phyloP scores from a whole-genome alignment of 1,139 yeast species.

The Nematodospora anomalae region DNA sequence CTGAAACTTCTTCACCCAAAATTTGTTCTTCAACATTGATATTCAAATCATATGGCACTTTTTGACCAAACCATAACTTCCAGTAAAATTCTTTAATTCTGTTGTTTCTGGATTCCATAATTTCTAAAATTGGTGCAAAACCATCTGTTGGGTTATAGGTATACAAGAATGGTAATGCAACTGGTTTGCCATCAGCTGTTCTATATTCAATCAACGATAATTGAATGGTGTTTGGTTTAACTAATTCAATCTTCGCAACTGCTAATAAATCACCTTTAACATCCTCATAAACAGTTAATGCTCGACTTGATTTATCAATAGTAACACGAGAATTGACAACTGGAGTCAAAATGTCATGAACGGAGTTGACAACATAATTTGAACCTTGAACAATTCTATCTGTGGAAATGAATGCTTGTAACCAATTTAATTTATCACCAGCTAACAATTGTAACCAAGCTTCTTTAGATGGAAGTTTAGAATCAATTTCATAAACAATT shows the following conservation, averaged over 20 bases:
- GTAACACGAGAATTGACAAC: slow-evolving; percentile 63
- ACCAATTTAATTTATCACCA: slow-evolving; percentile 80
- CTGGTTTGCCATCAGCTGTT: slow-evolving; percentile 74
- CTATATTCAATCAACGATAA: slow-evolving; percentile 84
- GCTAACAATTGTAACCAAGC: slow-evolving; percentile 83
- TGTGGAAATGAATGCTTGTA: slow-evolving; percentile 83
- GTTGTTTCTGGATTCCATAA: slow-evolving; percentile 85
- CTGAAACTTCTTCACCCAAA: slow-evolving; percentile 67
- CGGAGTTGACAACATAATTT: slow-evolving; percentile 76
- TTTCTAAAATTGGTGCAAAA: slow-evolving; percentile 90
- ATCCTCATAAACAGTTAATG: slow-evolving; percentile 65
- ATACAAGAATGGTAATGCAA: slow-evolving; percentile 75
- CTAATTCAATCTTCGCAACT: slow-evolving; percentile 63
- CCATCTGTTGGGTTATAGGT: slow-evolving; percentile 82
- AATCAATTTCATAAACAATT: slow-evolving; percentile 40
- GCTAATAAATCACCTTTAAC: slow-evolving; percentile 71
- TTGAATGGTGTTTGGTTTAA: slow-evolving; percentile 52
- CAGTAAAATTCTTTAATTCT: slow-evolving; percentile 96
- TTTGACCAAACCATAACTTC: slow-evolving; percentile 91
- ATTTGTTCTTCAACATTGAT: slow-evolving; percentile 70
- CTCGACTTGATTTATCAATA: slow-evolving; percentile 58
- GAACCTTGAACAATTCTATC: slow-evolving; percentile 82
- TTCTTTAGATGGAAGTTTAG: slow-evolving; percentile 46
- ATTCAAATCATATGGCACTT: slow-evolving; percentile 55
- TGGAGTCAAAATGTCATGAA: slow-evolving; percentile 79